A percentile compares a stretch with the other conserved stretches of the same genome.
Conservation (phyloP, 2,329 filamentous ascomycete genomes). For the Beauveria varroae region DNA sequence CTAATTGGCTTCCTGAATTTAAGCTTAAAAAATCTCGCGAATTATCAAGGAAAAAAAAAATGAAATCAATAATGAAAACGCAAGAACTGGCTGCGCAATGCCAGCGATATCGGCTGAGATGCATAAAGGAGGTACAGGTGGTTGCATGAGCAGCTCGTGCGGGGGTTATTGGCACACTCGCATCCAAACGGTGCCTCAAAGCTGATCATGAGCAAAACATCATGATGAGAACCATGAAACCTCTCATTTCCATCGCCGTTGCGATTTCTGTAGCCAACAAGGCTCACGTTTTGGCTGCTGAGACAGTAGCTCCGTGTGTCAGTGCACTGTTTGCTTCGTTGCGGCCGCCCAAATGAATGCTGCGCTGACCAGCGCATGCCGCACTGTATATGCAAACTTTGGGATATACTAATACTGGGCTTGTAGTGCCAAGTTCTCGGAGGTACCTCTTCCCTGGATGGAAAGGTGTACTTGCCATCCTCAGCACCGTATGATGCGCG, state of each 20-base stretch:
- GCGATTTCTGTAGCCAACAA: background rate
- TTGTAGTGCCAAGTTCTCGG: background rate
- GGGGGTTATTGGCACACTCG: too few relatives aligned
- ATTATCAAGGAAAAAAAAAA: too few relatives aligned
- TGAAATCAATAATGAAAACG: too few relatives aligned
- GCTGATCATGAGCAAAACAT: too few relatives aligned
- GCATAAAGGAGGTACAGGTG: background rate
- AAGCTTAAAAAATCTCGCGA: background rate
- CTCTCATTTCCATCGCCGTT: background rate
- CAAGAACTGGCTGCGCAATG: background rate
- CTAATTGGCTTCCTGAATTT: background rate
- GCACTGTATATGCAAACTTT: background rate
- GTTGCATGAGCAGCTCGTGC: too few relatives aligned
- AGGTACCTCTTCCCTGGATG: background rate
- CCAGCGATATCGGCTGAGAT: background rate
- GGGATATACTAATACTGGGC: background rate
- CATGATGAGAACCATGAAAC: too few relatives aligned
- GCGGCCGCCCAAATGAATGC: too few relatives aligned
- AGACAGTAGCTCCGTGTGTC: background rate
- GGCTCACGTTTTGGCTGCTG: background rate
- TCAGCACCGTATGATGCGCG: conserved; percentile 13
- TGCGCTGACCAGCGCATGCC: too few relatives aligned
- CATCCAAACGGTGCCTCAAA: too few relatives aligned
- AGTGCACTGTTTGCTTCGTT: background rate
- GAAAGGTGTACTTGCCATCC: background rate